Evolutionary conservation across 176 grass and related monocot species (phyloP).

Genomic region (Cenchrus purpureus): DNA sequence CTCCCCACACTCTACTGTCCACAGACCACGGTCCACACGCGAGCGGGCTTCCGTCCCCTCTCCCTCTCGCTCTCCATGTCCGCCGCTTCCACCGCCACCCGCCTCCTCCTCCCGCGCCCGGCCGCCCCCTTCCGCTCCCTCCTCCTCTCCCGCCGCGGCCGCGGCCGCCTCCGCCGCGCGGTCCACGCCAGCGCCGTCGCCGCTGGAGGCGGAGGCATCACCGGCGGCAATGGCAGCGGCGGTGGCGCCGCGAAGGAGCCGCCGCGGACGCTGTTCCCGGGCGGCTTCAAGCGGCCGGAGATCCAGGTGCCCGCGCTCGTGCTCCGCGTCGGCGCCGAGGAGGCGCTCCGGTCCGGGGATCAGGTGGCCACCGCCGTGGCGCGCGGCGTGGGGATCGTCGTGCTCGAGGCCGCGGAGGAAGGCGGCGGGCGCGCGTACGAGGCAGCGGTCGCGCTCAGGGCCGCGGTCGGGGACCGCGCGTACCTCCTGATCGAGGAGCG

Average conservation of each 20-base stretch:
- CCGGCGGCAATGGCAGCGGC: conserved; percentile 1
- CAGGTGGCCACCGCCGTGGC: conserved; percentile 55
- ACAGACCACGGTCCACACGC: conserved; percentile 22
- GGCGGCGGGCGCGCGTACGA: conserved; percentile 79
- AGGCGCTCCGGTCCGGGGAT: conserved; percentile 49
- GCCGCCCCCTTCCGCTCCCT: conserved; percentile 30
- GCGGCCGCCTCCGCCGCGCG: conserved; percentile 22
- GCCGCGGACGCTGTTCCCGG: conserved; percentile 76
- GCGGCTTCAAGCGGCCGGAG: conserved; percentile 95
- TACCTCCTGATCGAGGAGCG: conserved; percentile 90
- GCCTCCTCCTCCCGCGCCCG: conserved; percentile 29
- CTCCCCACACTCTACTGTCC: conserved; percentile 1
- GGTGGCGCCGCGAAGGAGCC: conserved; percentile 46
- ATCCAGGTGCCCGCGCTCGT: conserved; percentile 75
- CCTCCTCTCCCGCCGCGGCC: conserved; percentile 24
- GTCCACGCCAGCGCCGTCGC: conserved; percentile 14
- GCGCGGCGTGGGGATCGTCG: conserved; percentile 72
- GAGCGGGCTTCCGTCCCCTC: background rate
- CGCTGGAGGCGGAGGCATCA: conserved; percentile 7
- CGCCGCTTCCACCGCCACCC: conserved; percentile 42
- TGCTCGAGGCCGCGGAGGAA: conserved; percentile 77
- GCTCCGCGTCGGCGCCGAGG: conserved; percentile 59
- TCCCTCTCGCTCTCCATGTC: conserved; percentile 43
- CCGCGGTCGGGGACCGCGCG: conserved; percentile 66
- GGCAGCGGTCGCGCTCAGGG: conserved; percentile 81